Evolutionary conservation across 83 land plant genomes (phyloP).

Genomic region (Diphasiastrum complanatum): DNA sequence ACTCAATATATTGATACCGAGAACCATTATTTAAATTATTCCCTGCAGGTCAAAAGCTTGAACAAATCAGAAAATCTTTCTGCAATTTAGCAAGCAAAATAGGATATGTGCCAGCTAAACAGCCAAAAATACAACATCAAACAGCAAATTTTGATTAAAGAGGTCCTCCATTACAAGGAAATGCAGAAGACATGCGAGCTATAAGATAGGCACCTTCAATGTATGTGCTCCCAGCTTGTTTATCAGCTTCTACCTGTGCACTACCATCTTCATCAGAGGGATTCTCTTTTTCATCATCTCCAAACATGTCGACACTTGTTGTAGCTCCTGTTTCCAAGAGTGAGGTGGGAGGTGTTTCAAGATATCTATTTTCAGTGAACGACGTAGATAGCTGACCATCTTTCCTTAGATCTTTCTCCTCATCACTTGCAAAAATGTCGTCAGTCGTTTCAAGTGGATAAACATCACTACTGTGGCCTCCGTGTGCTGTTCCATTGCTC

Average conservation of each 20-base stretch:
- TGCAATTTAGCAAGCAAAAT: too few relatives aligned
- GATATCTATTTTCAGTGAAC: neutral
- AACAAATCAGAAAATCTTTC: neutral
- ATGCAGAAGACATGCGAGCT: too few relatives aligned
- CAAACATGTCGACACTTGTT: slow-evolving; percentile 17
- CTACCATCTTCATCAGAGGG: neutral
- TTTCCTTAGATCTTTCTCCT: neutral
- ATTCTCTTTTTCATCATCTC: slow-evolving; percentile 8
- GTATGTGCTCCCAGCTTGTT: neutral
- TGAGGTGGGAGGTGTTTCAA: neutral
- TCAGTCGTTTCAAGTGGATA: too few relatives aligned
- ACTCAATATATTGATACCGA: neutral
- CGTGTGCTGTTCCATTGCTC: slow-evolving; percentile 12
- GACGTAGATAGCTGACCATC: neutral
- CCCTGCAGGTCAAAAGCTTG: slow-evolving; percentile 1
- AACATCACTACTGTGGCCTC: neutral
- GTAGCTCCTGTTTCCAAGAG: neutral
- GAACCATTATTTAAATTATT: too few relatives aligned
- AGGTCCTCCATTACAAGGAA: too few relatives aligned
- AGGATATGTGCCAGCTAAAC: too few relatives aligned
- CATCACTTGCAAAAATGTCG: neutral
- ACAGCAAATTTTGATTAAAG: too few relatives aligned
- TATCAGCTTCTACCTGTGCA: neutral
- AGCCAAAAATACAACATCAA: too few relatives aligned
- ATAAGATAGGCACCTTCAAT: neutral